Evolutionary conservation across 768 basidiomycete species (phyloP).

Genomic region (Coprinopsis cinerea): DNA sequence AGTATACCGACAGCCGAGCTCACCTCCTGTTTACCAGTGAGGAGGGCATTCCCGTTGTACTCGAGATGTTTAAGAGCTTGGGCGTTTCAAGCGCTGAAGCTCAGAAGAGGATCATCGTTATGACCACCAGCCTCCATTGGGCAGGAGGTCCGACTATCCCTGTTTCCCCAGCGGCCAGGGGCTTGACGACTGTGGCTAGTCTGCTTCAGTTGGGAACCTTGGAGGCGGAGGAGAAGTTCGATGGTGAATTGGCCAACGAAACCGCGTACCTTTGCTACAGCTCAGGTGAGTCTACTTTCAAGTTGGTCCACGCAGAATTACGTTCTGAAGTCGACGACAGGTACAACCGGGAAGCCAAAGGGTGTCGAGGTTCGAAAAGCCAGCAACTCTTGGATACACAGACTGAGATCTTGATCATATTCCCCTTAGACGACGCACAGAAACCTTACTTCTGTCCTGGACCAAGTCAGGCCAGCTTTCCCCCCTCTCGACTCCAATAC

Average conservation of each 20-base stretch:
- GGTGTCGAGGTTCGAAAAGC: conserved; percentile 45
- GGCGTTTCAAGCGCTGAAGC: conserved; percentile 44
- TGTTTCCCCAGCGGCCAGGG: conserved; percentile 19
- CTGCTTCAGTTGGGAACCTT: conserved; percentile 48
- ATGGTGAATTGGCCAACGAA: conserved; percentile 46
- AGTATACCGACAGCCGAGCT: conserved; percentile 64
- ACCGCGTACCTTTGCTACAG: conserved; percentile 64
- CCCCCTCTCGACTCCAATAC: conserved; percentile 29
- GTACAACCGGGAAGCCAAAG: conserved; percentile 78
- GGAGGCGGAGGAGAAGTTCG: conserved; percentile 47
- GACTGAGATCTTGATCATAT: conserved; percentile 2
- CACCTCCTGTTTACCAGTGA: conserved; percentile 60
- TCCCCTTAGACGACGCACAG: conserved; percentile 51
- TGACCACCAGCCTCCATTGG: conserved; percentile 46
- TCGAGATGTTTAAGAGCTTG: conserved; percentile 48
- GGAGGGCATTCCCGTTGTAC: conserved; percentile 47
- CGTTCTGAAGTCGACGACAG: conserved; percentile 25
- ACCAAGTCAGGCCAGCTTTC: conserved; percentile 43
- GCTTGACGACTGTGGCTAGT: conserved; percentile 37
- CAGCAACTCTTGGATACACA: not conserved
- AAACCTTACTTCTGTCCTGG: conserved; percentile 58
- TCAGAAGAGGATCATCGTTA: conserved; percentile 49
- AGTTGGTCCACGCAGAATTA: not conserved
- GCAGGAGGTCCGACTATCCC: conserved; percentile 29
- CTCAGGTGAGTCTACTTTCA: conserved; percentile 18